Evolutionary conservation across 2,329 filamentous ascomycete species (phyloP).

Genomic region (Furcasterigmium furcatum): DNA sequence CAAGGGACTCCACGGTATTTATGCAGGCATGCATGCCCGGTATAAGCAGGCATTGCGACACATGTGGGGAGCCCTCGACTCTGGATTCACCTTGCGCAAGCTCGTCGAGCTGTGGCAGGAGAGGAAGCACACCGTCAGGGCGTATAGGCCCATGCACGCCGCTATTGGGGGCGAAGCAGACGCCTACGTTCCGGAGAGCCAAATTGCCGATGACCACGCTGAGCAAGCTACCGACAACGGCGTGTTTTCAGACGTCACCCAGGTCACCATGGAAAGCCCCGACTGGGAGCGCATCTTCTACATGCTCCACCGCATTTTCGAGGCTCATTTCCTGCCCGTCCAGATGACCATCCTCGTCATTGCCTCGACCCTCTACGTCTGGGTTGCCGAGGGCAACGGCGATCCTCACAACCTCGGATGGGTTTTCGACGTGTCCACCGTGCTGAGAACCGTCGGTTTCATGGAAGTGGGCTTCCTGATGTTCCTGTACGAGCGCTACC

Average conservation of each 20-base stretch:
- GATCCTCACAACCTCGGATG: constrained; percentile 52
- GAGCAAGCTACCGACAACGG: constrained; percentile 43
- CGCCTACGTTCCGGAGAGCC: constrained; percentile 44
- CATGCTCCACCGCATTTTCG: constrained; percentile 66
- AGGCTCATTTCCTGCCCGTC: constrained; percentile 69
- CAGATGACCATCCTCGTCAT: constrained; percentile 65
- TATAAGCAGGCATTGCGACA: constrained; percentile 71
- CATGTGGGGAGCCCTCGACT: constrained; percentile 74
- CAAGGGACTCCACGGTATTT: constrained; percentile 48
- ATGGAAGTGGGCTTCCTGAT: constrained; percentile 61
- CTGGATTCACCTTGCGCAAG: constrained; percentile 61
- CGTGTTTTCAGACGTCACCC: constrained; percentile 52
- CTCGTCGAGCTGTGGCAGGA: constrained; percentile 54
- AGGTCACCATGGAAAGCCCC: constrained; percentile 45
- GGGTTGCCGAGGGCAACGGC: constrained; percentile 45
- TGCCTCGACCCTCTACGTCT: constrained; percentile 57
- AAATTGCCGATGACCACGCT: constrained; percentile 31
- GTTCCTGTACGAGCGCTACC: constrained; percentile 65
- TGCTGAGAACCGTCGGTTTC: constrained; percentile 59
- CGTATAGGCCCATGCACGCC: constrained; percentile 54
- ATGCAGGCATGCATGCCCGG: constrained; percentile 58
- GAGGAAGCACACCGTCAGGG: constrained; percentile 51
- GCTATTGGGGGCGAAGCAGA: constrained; percentile 42
- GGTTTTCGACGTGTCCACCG: constrained; percentile 58
- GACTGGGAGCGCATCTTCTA: constrained; percentile 55